Percentiles rank a stretch among this genome's conserved stretches.
Conservation (phyloP, 352 stramenopile species). For the Phytophthora podocarpi region DNA sequence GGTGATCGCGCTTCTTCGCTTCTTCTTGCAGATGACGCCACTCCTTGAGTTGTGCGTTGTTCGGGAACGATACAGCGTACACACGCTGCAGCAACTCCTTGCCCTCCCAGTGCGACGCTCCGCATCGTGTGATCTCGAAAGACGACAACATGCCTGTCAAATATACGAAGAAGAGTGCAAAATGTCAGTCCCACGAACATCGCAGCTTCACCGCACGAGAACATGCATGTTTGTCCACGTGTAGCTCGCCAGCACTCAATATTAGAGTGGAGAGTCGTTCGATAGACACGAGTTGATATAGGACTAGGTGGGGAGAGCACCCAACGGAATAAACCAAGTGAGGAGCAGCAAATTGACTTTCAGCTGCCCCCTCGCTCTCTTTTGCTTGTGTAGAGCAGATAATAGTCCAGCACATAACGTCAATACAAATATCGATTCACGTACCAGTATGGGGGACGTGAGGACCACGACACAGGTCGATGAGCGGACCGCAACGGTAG, state of each 20-base stretch:
- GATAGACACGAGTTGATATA: slow-evolving; percentile 50
- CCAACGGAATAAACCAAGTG: slow-evolving; percentile 5
- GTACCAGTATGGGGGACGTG: slow-evolving; percentile 95
- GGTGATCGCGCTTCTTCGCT: slow-evolving; percentile 96
- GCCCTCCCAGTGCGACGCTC: slow-evolving; percentile 92
- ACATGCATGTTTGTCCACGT: slow-evolving; percentile 71
- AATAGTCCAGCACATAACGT: slow-evolving; percentile 46
- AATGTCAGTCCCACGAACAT: slow-evolving; percentile 4
- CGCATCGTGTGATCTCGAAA: slow-evolving; percentile 96
- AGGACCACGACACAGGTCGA: slow-evolving; percentile 97
- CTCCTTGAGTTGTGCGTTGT: slow-evolving; percentile 86
- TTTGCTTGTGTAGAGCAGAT: slow-evolving; percentile 72
- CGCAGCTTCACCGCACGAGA: not conserved
- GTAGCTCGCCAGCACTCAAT: slow-evolving; percentile 82
- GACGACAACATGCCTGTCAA: slow-evolving; percentile 85
- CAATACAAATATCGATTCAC: slow-evolving; percentile 24
- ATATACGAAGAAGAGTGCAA: slow-evolving; percentile 3
- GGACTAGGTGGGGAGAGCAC: slow-evolving; percentile 39
- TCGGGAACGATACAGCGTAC: slow-evolving; percentile 97
- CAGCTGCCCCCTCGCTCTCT: slow-evolving; percentile 84
- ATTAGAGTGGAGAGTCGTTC: slow-evolving; percentile 80
- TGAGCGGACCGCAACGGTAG: slow-evolving; percentile 97
- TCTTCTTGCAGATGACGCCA: slow-evolving; percentile 93
- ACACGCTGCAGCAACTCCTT: slow-evolving; percentile 95
- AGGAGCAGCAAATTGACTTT: slow-evolving; percentile 27